phyloP scores from a whole-genome alignment of 306 rosid species.

The Boehmeria nivea region DNA sequence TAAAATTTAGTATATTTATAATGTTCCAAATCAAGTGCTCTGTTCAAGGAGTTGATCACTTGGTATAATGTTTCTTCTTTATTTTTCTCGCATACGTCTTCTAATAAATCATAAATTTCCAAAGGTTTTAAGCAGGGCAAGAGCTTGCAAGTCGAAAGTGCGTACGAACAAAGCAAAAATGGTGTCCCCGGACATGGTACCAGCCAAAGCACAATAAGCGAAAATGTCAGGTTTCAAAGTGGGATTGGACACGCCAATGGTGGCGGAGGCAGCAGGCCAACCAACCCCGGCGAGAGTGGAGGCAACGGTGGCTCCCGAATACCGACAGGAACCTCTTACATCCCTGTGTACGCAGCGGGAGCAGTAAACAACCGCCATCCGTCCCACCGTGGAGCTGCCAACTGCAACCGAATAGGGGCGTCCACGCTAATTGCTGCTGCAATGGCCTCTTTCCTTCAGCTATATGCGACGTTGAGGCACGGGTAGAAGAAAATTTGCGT shows the following conservation, averaged over 20 bases:
- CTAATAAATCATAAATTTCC: background rate
- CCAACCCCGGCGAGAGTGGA: constrained; percentile 26
- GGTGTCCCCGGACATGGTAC: background rate
- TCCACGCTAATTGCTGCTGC: constrained; percentile 29
- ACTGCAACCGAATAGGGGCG: constrained; percentile 24
- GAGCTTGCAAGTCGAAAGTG: constrained; percentile 19
- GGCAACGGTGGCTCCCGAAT: constrained; percentile 21
- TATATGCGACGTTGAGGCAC: constrained; percentile 7
- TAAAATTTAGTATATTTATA: too few relatives aligned
- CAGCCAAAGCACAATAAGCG: background rate
- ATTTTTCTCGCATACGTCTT: background rate
- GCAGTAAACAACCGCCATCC: constrained; percentile 42
- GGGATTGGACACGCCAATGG: constrained; percentile 22
- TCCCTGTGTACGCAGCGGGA: constrained; percentile 63
- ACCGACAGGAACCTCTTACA: constrained; percentile 36
- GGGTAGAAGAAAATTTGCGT: constrained; percentile 4
- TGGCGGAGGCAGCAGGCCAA: constrained; percentile 33
- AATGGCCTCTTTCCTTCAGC: constrained; percentile 31
- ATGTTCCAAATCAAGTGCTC: too few relatives aligned
- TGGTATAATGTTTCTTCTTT: too few relatives aligned
- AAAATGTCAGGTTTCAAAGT: background rate
- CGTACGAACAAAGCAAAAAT: background rate
- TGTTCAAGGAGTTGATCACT: too few relatives aligned
- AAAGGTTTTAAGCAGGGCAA: constrained; percentile 34
- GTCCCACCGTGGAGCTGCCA: constrained; percentile 40